phyloP scores from a whole-genome alignment of 495 filamentous ascomycete genomes.

The Viridothelium virens region DNA sequence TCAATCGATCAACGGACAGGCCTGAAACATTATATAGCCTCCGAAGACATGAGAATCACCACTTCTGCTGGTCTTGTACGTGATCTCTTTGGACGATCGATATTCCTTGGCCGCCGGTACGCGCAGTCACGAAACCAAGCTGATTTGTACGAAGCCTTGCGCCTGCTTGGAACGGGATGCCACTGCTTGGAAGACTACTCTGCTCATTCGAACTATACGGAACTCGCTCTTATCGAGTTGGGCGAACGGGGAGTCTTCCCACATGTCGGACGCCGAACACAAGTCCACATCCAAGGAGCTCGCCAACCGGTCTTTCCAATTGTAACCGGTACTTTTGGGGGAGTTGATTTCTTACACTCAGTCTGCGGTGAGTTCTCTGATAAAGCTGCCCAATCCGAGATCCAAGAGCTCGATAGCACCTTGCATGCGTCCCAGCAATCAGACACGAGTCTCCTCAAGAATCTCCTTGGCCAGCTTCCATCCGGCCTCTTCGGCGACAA shows the following conservation, averaged over 20 bases:
- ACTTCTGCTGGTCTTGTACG: constrained; percentile 70
- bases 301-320: constrained; percentile 61
- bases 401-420: constrained; percentile 71
- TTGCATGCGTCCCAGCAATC: constrained; percentile 51
- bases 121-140: constrained; percentile 51
- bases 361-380: constrained; percentile 84
- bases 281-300: constrained; percentile 57
- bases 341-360: constrained; percentile 78
- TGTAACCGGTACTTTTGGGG: constrained; percentile 77
- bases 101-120: constrained; percentile 67
- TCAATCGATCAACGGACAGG: constrained; percentile 59
- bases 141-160: constrained; percentile 76
- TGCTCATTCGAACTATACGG: constrained; percentile 84
- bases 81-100: constrained; percentile 59
- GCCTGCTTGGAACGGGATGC: constrained; percentile 74
- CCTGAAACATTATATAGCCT: constrained; percentile 86
- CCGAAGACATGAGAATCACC: constrained; percentile 63
- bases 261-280: constrained; percentile 67
- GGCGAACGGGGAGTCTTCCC: constrained; percentile 74
- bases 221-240: constrained; percentile 76
- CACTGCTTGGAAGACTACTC: constrained; percentile 93
- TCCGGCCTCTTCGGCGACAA: constrained; percentile 63
- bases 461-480: constrained; percentile 70
- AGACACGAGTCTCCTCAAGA: constrained; percentile 59
- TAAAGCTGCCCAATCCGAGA: constrained; percentile 78